A percentile compares a stretch with the other conserved stretches of the same genome.
Conservation (phyloP, 768 basidiomycete genomes). For the Nidularia pulvinata region DNA sequence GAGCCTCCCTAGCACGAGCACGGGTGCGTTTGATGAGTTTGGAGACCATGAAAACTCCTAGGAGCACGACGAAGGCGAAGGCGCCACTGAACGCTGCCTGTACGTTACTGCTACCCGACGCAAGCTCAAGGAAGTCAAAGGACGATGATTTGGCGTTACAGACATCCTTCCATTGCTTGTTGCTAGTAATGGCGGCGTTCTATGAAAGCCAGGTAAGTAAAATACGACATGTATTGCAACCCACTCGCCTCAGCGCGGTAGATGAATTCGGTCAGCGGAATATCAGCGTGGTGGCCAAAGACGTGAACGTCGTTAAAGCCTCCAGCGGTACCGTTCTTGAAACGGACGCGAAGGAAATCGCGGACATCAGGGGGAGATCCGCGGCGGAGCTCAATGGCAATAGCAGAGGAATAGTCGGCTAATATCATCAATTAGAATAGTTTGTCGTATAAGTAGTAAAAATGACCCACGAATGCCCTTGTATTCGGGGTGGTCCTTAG, state of each 20-base stretch:
- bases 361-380: conserved; percentile 74
- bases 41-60: conserved; percentile 32
- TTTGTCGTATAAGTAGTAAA: neutral
- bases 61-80: conserved; percentile 34
- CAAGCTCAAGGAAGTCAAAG: conserved; percentile 19
- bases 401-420: conserved; percentile 76
- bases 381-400: conserved; percentile 79
- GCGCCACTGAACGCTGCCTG: conserved; percentile 32
- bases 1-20: conserved; percentile 30
- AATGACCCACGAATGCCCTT: conserved; percentile 60
- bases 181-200: conserved; percentile 54
- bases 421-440: no score
- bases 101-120: conserved; percentile 12
- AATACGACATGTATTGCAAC: no score
- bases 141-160: conserved; percentile 29
- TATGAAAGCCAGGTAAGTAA: conserved; percentile 11
- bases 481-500: conserved; percentile 56
- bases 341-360: conserved; percentile 83
- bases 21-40: conserved; percentile 38
- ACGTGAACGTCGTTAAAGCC: conserved; percentile 69
- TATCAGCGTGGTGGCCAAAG: conserved; percentile 75
- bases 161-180: conserved; percentile 51
- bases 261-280: conserved; percentile 84
- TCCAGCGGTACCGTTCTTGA: conserved; percentile 77
- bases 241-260: conserved; percentile 71